phyloP scores from a whole-genome alignment of 495 filamentous ascomycete species.

The Cairneyella variabilis region DNA sequence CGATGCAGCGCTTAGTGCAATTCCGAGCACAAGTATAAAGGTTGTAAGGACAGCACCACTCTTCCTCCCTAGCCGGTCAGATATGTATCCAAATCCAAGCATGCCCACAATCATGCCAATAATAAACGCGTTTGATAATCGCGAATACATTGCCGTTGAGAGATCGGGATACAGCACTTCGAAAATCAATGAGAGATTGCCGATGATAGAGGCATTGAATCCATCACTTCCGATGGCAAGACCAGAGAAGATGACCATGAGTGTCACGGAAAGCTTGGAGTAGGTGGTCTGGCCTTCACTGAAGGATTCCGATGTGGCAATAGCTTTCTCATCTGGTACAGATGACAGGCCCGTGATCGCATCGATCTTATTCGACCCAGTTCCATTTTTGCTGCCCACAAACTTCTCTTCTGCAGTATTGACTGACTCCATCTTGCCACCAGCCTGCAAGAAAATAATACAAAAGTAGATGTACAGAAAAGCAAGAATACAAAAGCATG shows the following conservation, averaged over 20 bases:
- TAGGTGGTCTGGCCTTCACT: conserved; percentile 22
- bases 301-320: neutral
- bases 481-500: no score
- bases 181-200: conserved; percentile 32
- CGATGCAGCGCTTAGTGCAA: conserved; percentile 44
- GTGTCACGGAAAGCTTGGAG: conserved; percentile 33
- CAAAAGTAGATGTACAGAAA: no score
- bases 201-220: conserved; percentile 31
- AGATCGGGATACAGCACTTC: conserved; percentile 31
- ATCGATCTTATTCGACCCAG: neutral
- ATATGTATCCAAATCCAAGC: conserved; percentile 43
- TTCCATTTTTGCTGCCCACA: conserved; percentile 1
- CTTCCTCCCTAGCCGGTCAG: conserved; percentile 48
- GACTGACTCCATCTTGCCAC: no score
- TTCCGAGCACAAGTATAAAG: conserved; percentile 45
- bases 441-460: no score
- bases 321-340: neutral
- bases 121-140: conserved; percentile 43
- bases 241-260: conserved; percentile 33
- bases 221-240: conserved; percentile 28
- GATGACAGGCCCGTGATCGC: neutral
- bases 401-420: no score
- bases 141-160: conserved; percentile 38
- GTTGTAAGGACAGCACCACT: conserved; percentile 45
- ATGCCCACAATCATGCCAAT: conserved; percentile 42